Evolutionary conservation across 352 stramenopile species (phyloP).

Genomic region (Pythium sukuiense): DNA sequence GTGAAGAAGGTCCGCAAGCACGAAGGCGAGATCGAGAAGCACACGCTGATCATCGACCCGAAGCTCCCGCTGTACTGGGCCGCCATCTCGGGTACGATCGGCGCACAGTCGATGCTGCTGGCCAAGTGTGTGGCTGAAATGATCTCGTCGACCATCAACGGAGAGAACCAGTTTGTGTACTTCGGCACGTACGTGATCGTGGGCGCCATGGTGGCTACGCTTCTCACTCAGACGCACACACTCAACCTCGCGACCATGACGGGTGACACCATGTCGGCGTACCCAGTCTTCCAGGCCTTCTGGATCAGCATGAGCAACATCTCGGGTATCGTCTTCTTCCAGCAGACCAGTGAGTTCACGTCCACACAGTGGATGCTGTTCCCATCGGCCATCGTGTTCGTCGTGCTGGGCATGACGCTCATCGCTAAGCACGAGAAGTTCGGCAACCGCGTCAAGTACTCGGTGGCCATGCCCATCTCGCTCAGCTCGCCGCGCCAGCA

Average conservation of each 20-base stretch:
- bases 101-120: slow-evolving; percentile 79
- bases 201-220: slow-evolving; percentile 65
- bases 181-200: slow-evolving; percentile 83
- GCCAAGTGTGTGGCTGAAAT: slow-evolving; percentile 87
- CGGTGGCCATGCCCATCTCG: slow-evolving; percentile 85
- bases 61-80: slow-evolving; percentile 88
- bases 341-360: slow-evolving; percentile 83
- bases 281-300: slow-evolving; percentile 87
- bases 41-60: slow-evolving; percentile 83
- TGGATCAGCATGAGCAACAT: slow-evolving; percentile 90
- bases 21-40: slow-evolving; percentile 77
- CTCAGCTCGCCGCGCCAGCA: slow-evolving; percentile 82
- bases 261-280: slow-evolving; percentile 84
- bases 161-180: slow-evolving; percentile 87
- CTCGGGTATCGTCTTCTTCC: slow-evolving; percentile 85
- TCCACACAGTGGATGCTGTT: slow-evolving; percentile 85
- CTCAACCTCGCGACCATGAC: slow-evolving; percentile 86
- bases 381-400: slow-evolving; percentile 64
- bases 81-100: slow-evolving; percentile 81
- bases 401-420: slow-evolving; percentile 73
- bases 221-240: slow-evolving; percentile 85
- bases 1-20: slow-evolving; percentile 49
- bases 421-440: slow-evolving; percentile 90
- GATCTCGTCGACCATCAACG: slow-evolving; percentile 76
- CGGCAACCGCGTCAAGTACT: slow-evolving; percentile 88